phyloP scores from a whole-genome alignment of 306 rosid genomes.

The Clitoria ternatea region DNA sequence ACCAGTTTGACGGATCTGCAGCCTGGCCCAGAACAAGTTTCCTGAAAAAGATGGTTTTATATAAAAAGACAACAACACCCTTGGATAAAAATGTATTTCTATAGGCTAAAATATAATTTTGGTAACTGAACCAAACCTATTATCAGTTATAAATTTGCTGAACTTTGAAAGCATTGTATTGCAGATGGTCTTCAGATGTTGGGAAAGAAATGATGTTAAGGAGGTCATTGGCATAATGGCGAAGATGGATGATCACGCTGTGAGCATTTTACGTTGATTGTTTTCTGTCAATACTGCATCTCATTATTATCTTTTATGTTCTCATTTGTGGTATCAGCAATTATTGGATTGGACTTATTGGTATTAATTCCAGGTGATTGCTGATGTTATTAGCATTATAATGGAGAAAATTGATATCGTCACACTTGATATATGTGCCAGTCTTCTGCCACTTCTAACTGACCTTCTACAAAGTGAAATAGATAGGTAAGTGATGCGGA shows the following conservation, averaged over 20 bases:
- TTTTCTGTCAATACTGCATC: not conserved
- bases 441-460: conserved; percentile 68
- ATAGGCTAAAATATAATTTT: not conserved
- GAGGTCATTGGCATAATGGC: conserved; percentile 81
- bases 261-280: conserved; percentile 40
- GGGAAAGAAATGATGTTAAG: conserved; percentile 92
- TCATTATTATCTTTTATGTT: not conserved
- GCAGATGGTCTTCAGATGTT: conserved; percentile 81
- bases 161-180: conserved; percentile 30
- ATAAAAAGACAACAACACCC: not conserved
- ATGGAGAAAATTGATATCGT: conserved; percentile 65
- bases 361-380: conserved; percentile 71
- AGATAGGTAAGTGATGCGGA: conserved; percentile 56
- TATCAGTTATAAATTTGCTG: conserved; percentile 21
- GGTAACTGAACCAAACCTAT: not conserved
- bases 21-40: not conserved
- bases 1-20: conserved; percentile 4
- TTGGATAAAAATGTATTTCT: not conserved
- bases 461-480: conserved; percentile 77
- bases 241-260: conserved; percentile 92
- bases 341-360: conserved; percentile 3
- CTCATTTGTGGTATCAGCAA: conserved; percentile 4
- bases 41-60: not conserved
- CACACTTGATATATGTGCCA: conserved; percentile 81
- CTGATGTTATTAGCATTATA: conserved; percentile 85